Percentiles rank a stretch among this genome's conserved stretches.
These are phyloP conservation scores for Tuber borchii DNA, from an alignment of 495 filamentous ascomycete species.

Conservation along the genomic window DNA sequence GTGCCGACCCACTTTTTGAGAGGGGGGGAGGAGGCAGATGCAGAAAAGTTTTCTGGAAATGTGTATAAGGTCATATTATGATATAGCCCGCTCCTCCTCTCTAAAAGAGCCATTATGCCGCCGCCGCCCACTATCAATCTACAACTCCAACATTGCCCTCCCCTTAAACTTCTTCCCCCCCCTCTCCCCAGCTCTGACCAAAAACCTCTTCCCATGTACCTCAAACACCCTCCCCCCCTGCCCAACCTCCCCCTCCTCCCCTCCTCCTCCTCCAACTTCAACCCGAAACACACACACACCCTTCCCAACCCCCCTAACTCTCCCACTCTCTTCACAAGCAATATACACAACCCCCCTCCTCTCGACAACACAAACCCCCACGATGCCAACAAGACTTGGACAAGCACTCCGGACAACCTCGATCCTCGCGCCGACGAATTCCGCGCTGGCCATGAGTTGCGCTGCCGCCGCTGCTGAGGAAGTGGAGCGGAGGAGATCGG, in stretches of 20 bases:
- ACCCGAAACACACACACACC: constrained; percentile 24
- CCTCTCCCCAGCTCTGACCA: constrained; percentile 5
- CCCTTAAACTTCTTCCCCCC: constrained; percentile 4
- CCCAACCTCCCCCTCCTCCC: no score
- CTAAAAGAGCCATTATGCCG: constrained; percentile 47
- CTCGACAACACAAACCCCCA: constrained; percentile 45
- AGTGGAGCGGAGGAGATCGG: background rate
- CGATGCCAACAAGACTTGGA: constrained; percentile 45
- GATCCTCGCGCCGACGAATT: background rate
- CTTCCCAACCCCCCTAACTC: background rate
- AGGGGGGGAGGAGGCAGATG: no score
- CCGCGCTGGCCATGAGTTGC: background rate
- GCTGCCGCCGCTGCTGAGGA: background rate
- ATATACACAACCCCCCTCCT: background rate
- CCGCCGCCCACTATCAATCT: constrained; percentile 51
- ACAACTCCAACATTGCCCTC: constrained; percentile 15
- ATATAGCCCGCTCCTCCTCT: background rate
- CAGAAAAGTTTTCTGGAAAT: background rate
- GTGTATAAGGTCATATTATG: background rate
- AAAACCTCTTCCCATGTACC: constrained; percentile 34
- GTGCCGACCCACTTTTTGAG: no score
- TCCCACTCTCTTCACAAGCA: background rate
- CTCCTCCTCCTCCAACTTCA: constrained; percentile 56
- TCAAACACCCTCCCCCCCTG: constrained; percentile 72
- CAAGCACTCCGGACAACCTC: background rate